Conservation (phyloP, 202 grass and related monocot genomes). For the Alloteropsis angusta region DNA sequence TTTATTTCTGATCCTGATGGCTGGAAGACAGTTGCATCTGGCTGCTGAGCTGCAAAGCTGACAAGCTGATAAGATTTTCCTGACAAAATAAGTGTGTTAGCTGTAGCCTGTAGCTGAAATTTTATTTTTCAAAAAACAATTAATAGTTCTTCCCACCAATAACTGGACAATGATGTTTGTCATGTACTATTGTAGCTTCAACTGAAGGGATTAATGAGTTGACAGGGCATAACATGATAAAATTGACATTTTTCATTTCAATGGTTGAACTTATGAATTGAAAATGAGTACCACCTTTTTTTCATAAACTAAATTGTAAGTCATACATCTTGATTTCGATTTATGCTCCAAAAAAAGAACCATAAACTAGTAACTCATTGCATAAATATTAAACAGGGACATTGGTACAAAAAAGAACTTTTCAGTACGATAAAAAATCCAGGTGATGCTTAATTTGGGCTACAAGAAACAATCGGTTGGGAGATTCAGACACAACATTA, state of each 20-base stretch:
- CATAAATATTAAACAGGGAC: constrained; percentile 1
- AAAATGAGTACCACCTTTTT: neutral
- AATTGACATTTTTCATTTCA: constrained; percentile 1
- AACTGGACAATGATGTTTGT: neutral
- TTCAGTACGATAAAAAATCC: neutral
- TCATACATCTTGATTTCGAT: neutral
- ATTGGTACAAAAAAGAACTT: neutral
- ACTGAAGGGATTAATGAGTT: neutral
- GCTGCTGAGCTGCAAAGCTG: constrained; percentile 54
- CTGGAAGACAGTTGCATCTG: constrained; percentile 69
- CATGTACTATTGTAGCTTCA: neutral
- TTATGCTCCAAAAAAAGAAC: neutral
- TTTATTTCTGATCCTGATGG: constrained; percentile 50
- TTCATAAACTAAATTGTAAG: neutral
- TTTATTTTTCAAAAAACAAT: neutral
- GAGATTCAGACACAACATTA: neutral
- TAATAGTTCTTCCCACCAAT: neutral
- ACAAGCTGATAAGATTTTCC: constrained; percentile 75
- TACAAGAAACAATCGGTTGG: neutral
- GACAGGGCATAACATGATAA: constrained; percentile 7
- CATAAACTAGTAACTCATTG: neutral
- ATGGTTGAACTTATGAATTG: neutral
- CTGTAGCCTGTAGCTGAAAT: neutral
- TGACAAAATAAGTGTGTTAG: constrained; percentile 28
- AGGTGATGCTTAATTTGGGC: neutral